Conservation (phyloP, 495 filamentous ascomycete species). For the Astrocystis sublimbata region DNA sequence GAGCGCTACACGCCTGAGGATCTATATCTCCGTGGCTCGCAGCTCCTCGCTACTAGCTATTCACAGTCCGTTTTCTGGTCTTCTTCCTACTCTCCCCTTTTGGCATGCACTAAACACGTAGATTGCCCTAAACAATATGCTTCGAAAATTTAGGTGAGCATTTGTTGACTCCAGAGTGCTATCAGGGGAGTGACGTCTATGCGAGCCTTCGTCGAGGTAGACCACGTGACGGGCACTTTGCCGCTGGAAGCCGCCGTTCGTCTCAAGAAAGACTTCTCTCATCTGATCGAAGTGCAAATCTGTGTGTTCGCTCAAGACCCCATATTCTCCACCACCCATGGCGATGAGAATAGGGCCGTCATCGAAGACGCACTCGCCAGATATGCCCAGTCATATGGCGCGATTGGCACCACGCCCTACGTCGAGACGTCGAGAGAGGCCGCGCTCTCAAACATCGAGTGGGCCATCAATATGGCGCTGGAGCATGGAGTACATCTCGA, state of each 20-base stretch:
- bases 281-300: conserved; percentile 65
- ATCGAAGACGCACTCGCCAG: conserved; percentile 23
- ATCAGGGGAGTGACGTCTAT: conserved; percentile 72
- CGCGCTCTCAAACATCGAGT: conserved; percentile 61
- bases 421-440: conserved; percentile 57
- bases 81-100: no score
- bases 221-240: conserved; percentile 58
- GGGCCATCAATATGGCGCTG: conserved; percentile 57
- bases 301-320: conserved; percentile 74
- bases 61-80: no score
- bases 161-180: no score
- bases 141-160: no score
- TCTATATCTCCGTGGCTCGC: conserved; percentile 61
- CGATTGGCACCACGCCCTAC: conserved; percentile 70
- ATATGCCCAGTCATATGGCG: conserved; percentile 56
- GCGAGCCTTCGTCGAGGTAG: conserved; percentile 74
- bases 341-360: conserved; percentile 33
- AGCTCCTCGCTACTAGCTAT: conserved; percentile 68
- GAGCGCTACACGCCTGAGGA: conserved; percentile 59
- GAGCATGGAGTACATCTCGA: conserved; percentile 60
- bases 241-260: conserved; percentile 60
- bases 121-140: no score
- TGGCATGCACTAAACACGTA: no score
- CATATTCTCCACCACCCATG: conserved; percentile 58
- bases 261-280: conserved; percentile 58